phyloP scores from a whole-genome alignment of 306 rosid genomes.

The Dicorynia guianensis region DNA sequence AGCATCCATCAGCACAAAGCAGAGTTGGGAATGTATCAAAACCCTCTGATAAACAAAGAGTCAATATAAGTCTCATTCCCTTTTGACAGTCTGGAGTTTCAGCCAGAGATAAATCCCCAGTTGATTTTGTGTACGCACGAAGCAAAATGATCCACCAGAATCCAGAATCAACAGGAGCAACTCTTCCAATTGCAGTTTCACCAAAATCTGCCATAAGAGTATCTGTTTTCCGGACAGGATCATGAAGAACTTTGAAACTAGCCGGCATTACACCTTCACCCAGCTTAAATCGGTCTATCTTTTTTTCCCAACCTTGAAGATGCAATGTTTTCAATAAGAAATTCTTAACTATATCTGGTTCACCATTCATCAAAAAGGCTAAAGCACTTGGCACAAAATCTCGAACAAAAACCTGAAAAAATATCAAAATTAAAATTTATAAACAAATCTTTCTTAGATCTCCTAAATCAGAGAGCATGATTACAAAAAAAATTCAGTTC shows the following conservation, averaged over 20 bases:
- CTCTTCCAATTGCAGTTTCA: constrained; percentile 95
- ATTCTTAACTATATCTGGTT: constrained; percentile 87
- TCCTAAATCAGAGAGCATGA: background rate
- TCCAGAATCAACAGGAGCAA: constrained; percentile 96
- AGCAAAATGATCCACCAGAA: constrained; percentile 98
- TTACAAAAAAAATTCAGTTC: constrained; percentile 13
- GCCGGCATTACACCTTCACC: constrained; percentile 98
- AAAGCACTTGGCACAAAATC: constrained; percentile 95
- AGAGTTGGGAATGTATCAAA: constrained; percentile 45
- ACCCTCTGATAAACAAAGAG: constrained; percentile 77
- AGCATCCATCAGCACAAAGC: constrained; percentile 95
- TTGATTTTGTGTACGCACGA: constrained; percentile 90
- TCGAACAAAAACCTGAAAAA: constrained; percentile 77
- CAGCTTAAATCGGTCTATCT: constrained; percentile 87
- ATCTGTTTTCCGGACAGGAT: constrained; percentile 76
- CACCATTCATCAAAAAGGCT: constrained; percentile 93
- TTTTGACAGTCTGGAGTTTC: constrained; percentile 80
- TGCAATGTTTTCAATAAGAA: constrained; percentile 84
- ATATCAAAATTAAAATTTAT: background rate
- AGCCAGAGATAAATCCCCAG: constrained; percentile 80
- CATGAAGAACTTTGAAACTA: constrained; percentile 91
- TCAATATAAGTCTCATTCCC: constrained; percentile 89
- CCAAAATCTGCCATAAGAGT: constrained; percentile 89
- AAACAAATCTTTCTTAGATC: constrained; percentile 4
- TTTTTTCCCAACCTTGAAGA: constrained; percentile 94